Percentiles rank a stretch among this genome's conserved stretches.
phyloP scores from a whole-genome alignment of 768 basidiomycete genomes.

The Termitomyces sp. region DNA sequence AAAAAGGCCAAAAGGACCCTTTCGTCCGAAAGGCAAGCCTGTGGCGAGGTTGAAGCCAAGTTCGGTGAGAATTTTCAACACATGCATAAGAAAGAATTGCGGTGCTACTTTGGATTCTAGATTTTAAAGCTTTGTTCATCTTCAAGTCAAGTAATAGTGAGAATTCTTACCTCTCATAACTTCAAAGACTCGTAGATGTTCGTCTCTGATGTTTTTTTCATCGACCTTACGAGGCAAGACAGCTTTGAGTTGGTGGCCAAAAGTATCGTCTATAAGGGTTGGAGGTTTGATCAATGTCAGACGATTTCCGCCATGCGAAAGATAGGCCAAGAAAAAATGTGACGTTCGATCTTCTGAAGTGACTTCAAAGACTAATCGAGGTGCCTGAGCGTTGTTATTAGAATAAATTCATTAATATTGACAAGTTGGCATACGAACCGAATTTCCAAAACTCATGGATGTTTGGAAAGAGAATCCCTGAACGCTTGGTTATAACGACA shows the following conservation, averaged over 20 bases:
- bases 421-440: constrained; percentile 31
- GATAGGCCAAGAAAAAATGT: constrained; percentile 60
- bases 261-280: constrained; percentile 31
- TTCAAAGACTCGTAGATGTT: constrained; percentile 50
- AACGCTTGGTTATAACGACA: not conserved
- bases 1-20: constrained; percentile 37
- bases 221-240: constrained; percentile 31
- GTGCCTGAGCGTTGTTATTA: constrained; percentile 26
- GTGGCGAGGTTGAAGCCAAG: constrained; percentile 63
- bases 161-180: constrained; percentile 30
- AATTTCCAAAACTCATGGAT: constrained; percentile 49
- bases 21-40: constrained; percentile 53
- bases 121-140: constrained; percentile 21
- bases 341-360: constrained; percentile 41
- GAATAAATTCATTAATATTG: not conserved
- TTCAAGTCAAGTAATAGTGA: not conserved
- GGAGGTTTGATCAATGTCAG: constrained; percentile 46
- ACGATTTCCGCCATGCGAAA: constrained; percentile 57
- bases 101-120: constrained; percentile 44
- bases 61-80: constrained; percentile 52
- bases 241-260: constrained; percentile 33
- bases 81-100: constrained; percentile 53
- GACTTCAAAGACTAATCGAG: constrained; percentile 65
- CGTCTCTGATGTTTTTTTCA: constrained; percentile 41
- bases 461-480: constrained; percentile 74